phyloP scores from a whole-genome alignment of 1,284 basidiomycete genomes.

The Ceratobasidium sp. region DNA sequence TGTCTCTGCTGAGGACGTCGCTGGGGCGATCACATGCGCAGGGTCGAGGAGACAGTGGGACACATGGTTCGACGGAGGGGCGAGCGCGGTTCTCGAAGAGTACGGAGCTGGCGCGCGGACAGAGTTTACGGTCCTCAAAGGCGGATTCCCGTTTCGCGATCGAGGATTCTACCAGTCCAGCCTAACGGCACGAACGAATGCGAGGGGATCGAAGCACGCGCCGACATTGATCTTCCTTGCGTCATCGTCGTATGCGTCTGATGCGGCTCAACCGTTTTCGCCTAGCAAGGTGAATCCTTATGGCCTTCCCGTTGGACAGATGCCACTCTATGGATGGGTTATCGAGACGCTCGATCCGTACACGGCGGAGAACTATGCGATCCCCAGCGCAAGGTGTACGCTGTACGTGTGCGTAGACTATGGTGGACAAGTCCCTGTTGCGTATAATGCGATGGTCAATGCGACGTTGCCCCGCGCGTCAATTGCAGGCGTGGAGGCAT shows the following conservation, averaged over 20 bases:
- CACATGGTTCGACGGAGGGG: conserved; percentile 71
- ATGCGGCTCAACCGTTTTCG: conserved; percentile 62
- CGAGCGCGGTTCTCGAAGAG: conserved; percentile 74
- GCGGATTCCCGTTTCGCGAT: conserved; percentile 91
- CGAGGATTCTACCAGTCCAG: conserved; percentile 87
- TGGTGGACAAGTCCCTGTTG: conserved; percentile 84
- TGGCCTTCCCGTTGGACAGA: conserved; percentile 77
- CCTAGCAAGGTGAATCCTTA: conserved; percentile 81
- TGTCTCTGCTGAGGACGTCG: conserved; percentile 91
- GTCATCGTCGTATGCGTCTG: conserved; percentile 73
- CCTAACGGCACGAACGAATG: conserved; percentile 69
- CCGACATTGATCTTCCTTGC: conserved; percentile 75
- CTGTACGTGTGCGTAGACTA: conserved; percentile 90
- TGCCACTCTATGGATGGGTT: conserved; percentile 95
- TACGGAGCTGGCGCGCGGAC: conserved; percentile 83
- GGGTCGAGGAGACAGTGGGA: conserved; percentile 87
- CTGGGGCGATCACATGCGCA: conserved; percentile 74
- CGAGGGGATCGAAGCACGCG: conserved; percentile 49
- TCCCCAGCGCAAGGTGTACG: conserved; percentile 93
- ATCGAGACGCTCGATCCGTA: conserved; percentile 98
- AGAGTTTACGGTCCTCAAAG: conserved; percentile 74
- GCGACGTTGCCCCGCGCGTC: conserved; percentile 70
- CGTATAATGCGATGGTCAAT: conserved; percentile 91
- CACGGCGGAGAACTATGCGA: conserved; percentile 92
- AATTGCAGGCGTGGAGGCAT: conserved; percentile 75